A percentile compares a stretch with the other conserved stretches of the same genome.
These are phyloP conservation scores for Cardiospermum halicacabum DNA, from an alignment of 345 rosid species.

Conservation along the genomic window DNA sequence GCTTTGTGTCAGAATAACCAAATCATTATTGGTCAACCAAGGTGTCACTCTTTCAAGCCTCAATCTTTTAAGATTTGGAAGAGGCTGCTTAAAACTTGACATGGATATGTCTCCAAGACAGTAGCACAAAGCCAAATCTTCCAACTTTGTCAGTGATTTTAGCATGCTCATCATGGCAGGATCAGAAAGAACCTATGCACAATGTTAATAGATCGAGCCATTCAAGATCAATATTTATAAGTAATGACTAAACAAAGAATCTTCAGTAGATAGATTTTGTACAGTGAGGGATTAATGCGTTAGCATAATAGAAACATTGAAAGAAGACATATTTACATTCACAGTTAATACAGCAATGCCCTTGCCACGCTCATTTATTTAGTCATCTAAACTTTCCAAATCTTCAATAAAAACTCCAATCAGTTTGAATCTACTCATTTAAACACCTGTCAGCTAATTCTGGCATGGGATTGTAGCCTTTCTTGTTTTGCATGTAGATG, in stretches of 20 bases:
- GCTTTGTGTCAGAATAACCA: constrained; percentile 51
- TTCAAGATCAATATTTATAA: not conserved
- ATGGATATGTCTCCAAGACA: constrained; percentile 76
- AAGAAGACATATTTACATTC: not conserved
- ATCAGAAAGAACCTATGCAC: constrained; percentile 60
- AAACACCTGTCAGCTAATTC: no score
- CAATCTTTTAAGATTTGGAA: constrained; percentile 49
- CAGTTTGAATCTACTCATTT: no score
- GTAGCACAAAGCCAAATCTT: constrained; percentile 52
- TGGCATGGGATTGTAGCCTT: no score
- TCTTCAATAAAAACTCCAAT: no score
- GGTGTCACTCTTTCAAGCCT: constrained; percentile 71
- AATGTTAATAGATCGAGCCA: constrained; percentile 1
- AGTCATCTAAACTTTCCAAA: no score
- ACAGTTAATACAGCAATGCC: not conserved
- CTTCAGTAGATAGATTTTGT: not conserved
- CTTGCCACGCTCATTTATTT: not conserved
- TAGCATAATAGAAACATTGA: not conserved
- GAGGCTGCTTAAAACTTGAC: constrained; percentile 37
- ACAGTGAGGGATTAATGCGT: not conserved
- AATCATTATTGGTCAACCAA: constrained; percentile 65
- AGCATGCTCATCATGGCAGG: constrained; percentile 34
- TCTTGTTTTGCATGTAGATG: no score
- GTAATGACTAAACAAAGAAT: not conserved
- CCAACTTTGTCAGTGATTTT: constrained; percentile 41